phyloP scores from a whole-genome alignment of 805 yeast species.

The Sugiyamaella valdiviana region DNA sequence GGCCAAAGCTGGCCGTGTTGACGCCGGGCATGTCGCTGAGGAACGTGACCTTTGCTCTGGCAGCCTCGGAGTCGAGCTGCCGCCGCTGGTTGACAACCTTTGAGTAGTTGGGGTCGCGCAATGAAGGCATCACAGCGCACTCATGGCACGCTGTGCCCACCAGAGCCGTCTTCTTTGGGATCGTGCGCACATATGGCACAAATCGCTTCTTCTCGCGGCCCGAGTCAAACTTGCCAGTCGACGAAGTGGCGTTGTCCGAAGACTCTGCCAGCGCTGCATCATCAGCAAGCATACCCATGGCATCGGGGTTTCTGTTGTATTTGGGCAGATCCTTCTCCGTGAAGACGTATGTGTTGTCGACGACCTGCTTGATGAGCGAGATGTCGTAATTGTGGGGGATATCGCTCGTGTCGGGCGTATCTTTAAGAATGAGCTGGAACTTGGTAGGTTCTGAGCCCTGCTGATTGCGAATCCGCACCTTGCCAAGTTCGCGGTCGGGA shows the following conservation, averaged over 20 bases:
- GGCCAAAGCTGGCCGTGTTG: conserved; percentile 71
- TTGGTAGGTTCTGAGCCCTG: conserved; percentile 24
- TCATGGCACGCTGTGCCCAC: conserved; percentile 89
- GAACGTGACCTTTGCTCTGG: conserved; percentile 60
- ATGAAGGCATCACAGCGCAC: conserved; percentile 79
- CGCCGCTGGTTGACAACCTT: conserved; percentile 55
- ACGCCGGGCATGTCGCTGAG: conserved; percentile 81
- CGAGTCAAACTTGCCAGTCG: neutral
- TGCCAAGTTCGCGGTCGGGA: conserved; percentile 70
- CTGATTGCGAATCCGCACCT: conserved; percentile 53
- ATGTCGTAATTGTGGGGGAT: conserved; percentile 85
- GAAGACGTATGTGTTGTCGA: conserved; percentile 79
- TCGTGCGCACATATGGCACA: conserved; percentile 79
- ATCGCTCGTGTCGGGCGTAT: conserved; percentile 39
- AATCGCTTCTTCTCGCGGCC: conserved; percentile 32
- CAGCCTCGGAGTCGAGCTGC: conserved; percentile 35
- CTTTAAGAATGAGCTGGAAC: conserved; percentile 34
- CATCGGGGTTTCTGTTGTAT: conserved; percentile 35
- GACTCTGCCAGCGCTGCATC: neutral
- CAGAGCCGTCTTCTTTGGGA: conserved; percentile 80
- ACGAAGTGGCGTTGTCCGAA: neutral
- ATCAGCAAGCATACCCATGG: conserved; percentile 2
- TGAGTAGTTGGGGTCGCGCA: conserved; percentile 61
- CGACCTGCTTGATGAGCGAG: conserved; percentile 67
- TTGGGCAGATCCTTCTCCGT: conserved; percentile 67